phyloP scores from a whole-genome alignment of 257 asterid species.

The Gardenia jasminoides region DNA sequence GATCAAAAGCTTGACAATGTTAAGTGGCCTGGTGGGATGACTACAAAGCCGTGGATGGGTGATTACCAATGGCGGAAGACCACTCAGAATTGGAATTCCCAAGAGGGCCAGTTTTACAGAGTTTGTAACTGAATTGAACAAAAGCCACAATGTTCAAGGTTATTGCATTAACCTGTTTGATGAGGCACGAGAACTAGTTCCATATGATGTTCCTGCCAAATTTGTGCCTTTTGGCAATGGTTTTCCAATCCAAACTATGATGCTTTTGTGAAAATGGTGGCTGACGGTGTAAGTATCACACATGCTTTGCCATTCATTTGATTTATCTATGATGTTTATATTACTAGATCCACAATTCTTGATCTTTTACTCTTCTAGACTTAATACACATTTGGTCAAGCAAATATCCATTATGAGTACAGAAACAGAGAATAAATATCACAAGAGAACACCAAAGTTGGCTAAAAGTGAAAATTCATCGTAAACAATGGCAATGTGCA shows the following conservation, averaged over 20 bases:
- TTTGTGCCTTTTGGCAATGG: constrained; percentile 34
- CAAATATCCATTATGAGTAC: background rate
- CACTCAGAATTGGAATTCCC: constrained; percentile 34
- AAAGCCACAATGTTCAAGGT: constrained; percentile 30
- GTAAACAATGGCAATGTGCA: background rate
- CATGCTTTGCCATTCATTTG: background rate
- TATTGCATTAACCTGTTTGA: constrained; percentile 39
- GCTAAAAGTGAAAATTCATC: background rate
- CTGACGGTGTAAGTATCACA: constrained; percentile 33
- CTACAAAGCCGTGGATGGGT: constrained; percentile 40
- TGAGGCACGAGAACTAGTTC: constrained; percentile 28
- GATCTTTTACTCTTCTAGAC: too few species aligned
- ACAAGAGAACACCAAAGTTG: background rate
- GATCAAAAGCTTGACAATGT: constrained; percentile 27
- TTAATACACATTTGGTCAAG: background rate
- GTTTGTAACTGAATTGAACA: constrained; percentile 27
- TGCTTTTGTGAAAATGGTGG: constrained; percentile 31
- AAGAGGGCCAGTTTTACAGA: constrained; percentile 34
- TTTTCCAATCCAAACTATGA: constrained; percentile 33
- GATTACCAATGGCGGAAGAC: constrained; percentile 26
- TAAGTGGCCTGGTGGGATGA: constrained; percentile 40
- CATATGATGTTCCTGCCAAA: constrained; percentile 33
- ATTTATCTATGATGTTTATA: background rate
- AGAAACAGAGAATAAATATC: background rate
- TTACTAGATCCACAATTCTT: background rate